Base-by-base conservation (phyloP, 177 flowering plant genomes). In the Tripterygium wilfordii region DNA sequence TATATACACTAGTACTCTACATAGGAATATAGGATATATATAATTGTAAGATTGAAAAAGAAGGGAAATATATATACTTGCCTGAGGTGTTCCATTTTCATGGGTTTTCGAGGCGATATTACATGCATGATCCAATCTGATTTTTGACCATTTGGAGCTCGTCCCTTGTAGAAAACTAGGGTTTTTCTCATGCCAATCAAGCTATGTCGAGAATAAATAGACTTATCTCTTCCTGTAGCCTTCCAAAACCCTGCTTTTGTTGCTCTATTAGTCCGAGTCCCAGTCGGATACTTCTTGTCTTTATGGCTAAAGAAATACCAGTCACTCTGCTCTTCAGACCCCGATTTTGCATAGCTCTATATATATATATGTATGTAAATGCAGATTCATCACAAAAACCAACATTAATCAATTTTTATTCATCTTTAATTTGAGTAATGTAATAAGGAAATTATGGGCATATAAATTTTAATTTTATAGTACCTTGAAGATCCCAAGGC, bases 401-500 rank as follows among this genome's bases (percentile, higher is more conserved):
- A 32, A 35, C 17, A 29, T 19, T 16, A 26, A 31, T n/a, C n/a
- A n/a, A n/a, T n/a, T n/a, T n/a, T n/a, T n/a, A n/a, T n/a, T n/a
- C n/a, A n/a, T n/a, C n/a, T n/a, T n/a, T n/a, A n/a, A n/a, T n/a
- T n/a, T n/a, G n/a, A n/a, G n/a, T n/a, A n/a, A n/a, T n/a, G n/a
- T n/a, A n/a, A n/a, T n/a, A n/a, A n/a, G n/a, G n/a, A n/a, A n/a
- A n/a, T n/a, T n/a, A n/a, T n/a, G n/a, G n/a, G n/a, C n/a, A n/a
- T n/a, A n/a, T n/a, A n/a, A n/a, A 22, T 14, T 28, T 4, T 41
- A 4, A 31, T 1, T 19, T 13, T 31, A 21, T 38, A 27, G 8
- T 67, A 90, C 98, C 98, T 85, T 87, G 83, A 51, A 90, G 96
- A 78, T 90, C 96, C 98, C 98, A 90, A 45, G 98, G 98, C 64